Percentiles rank a stretch among this genome's conserved stretches.
These are phyloP conservation scores for Ophiocordyceps camponoti-saundersi DNA, from an alignment of 2,329 filamentous ascomycete genomes.

Conservation along the genomic window DNA sequence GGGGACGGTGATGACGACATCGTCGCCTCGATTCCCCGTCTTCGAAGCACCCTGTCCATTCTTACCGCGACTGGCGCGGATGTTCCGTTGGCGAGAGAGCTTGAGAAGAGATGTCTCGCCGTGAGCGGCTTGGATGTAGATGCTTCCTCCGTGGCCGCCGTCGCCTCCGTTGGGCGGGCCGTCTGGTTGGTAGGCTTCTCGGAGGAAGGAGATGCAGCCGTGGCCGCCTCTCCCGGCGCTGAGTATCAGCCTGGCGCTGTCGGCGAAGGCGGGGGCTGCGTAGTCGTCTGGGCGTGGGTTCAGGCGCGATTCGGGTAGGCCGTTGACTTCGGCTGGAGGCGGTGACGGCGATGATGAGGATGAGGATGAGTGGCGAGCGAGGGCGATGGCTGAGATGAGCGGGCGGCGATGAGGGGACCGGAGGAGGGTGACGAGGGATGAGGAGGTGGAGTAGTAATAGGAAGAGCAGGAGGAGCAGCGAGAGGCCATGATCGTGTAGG, in stretches of 20 bases:
- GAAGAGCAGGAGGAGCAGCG: background rate
- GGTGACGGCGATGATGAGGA: slow-evolving; percentile 9
- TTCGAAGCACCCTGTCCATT: slow-evolving; percentile 60
- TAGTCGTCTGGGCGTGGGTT: slow-evolving; percentile 79
- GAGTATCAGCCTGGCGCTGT: slow-evolving; percentile 64
- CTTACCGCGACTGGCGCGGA: slow-evolving; percentile 60
- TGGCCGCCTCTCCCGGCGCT: slow-evolving; percentile 71
- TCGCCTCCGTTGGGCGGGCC: slow-evolving; percentile 92
- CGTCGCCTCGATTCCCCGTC: slow-evolving; percentile 67
- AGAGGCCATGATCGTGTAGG: background rate
- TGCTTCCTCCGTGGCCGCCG: slow-evolving; percentile 75
- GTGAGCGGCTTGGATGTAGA: slow-evolving; percentile 86
- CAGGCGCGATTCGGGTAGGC: slow-evolving; percentile 39
- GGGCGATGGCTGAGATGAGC: background rate
- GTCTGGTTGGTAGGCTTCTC: slow-evolving; percentile 76
- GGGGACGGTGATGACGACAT: slow-evolving; percentile 77
- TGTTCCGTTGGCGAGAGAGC: slow-evolving; percentile 56
- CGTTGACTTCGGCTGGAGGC: slow-evolving; percentile 11
- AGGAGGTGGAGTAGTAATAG: background rate
- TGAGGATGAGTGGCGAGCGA: slow-evolving; percentile 3
- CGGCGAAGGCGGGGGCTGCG: slow-evolving; percentile 65
- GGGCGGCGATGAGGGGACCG: background rate
- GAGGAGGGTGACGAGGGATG: background rate
- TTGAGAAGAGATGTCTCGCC: slow-evolving; percentile 91
- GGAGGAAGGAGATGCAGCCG: slow-evolving; percentile 85